A percentile compares a stretch with the other conserved stretches of the same genome.
Evolutionary conservation across 371 early-diverging fungal species (phyloP).

Genomic region (Fennellomyces sp.): DNA sequence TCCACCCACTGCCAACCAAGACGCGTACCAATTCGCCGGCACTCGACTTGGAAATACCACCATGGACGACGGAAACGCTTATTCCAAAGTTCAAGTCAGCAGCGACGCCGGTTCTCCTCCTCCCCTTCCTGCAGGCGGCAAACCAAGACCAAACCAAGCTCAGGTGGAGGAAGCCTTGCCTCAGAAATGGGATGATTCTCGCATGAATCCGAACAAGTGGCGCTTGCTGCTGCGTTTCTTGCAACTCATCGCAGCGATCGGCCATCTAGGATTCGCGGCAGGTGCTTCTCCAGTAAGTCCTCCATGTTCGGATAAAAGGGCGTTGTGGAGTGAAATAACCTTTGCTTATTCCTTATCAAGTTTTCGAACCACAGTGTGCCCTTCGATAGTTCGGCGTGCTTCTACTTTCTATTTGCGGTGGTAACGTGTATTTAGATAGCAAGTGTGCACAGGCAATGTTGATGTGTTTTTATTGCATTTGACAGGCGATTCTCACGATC

Average conservation of each 20-base stretch:
- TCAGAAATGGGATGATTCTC: conserved; percentile 22
- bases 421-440: conserved; percentile 30
- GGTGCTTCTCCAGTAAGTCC: conserved; percentile 53
- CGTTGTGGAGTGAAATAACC: not conserved
- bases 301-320: not conserved
- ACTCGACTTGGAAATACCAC: conserved; percentile 19
- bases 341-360: conserved; percentile 17
- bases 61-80: conserved; percentile 15
- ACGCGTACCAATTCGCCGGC: conserved; percentile 31
- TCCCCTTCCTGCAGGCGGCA: conserved; percentile 7
- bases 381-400: conserved; percentile 37
- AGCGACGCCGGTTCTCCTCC: conserved; percentile 2
- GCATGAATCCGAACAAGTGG: conserved; percentile 30
- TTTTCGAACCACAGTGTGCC: conserved; percentile 37
- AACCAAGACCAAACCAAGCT: conserved; percentile 23
- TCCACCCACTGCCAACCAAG: conserved; percentile 8
- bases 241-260: conserved; percentile 39
- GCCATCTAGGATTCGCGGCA: conserved; percentile 52
- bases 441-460: too few species aligned
- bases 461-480: conserved; percentile 8
- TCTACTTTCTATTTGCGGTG: conserved; percentile 51
- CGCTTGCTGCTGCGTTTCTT: conserved; percentile 39
- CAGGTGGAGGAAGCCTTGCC: conserved; percentile 22
- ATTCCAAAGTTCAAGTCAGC: conserved; percentile 17
- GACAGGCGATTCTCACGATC: conserved; percentile 50